phyloP scores from a whole-genome alignment of 495 filamentous ascomycete genomes.

The Penicillium pulvis region DNA sequence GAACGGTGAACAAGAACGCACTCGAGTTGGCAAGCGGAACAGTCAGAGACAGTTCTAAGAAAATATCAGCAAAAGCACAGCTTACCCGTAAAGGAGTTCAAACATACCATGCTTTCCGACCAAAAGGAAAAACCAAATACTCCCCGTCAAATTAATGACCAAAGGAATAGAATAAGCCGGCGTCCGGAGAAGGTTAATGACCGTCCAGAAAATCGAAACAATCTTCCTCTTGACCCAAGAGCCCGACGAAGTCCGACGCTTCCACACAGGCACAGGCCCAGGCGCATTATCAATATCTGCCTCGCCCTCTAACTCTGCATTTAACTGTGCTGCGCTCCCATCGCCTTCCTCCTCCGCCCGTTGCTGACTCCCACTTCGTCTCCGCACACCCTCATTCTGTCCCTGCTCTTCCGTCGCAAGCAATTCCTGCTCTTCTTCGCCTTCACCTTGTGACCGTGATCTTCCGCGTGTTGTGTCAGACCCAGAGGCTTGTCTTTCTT shows the following conservation, averaged over 20 bases:
- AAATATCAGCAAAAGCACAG: background rate
- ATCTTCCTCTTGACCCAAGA: constrained; percentile 57
- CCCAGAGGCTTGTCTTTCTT: constrained; percentile 30
- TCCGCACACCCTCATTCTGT: constrained; percentile 14
- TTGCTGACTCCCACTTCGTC: constrained; percentile 23
- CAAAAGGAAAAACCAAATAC: constrained; percentile 95
- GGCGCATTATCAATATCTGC: constrained; percentile 27
- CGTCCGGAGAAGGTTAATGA: constrained; percentile 74
- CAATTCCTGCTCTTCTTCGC: constrained; percentile 27
- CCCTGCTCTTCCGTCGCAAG: background rate
- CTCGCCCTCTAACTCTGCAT: constrained; percentile 7
- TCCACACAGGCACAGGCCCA: constrained; percentile 30
- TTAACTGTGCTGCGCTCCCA: background rate
- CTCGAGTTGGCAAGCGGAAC: constrained; percentile 93
- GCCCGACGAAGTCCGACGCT: constrained; percentile 13
- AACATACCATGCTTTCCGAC: constrained; percentile 82
- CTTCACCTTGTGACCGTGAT: constrained; percentile 7
- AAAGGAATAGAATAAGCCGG: constrained; percentile 85
- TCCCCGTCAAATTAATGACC: constrained; percentile 88
- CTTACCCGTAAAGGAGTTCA: constrained; percentile 8
- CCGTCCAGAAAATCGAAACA: constrained; percentile 64
- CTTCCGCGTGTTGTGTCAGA: constrained; percentile 11
- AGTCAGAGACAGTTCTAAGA: constrained; percentile 83
- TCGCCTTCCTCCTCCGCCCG: constrained; percentile 1
- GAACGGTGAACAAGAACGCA: constrained; percentile 91